These are phyloP conservation scores for Lepiota venenata DNA, from an alignment of 768 basidiomycete genomes.

Conservation along the genomic window DNA sequence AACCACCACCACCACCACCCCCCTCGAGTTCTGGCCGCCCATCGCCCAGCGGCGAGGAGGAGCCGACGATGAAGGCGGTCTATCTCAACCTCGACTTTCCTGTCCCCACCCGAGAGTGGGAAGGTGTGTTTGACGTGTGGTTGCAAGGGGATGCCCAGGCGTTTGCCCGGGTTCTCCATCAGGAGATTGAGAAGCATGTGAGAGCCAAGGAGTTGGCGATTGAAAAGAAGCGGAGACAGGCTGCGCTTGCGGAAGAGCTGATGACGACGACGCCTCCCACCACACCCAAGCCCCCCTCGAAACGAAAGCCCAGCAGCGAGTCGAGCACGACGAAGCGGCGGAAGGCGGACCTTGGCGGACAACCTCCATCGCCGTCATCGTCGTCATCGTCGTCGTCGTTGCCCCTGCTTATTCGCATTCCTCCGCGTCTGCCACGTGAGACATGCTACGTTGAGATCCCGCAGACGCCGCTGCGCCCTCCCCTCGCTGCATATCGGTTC, in stretches of 20 bases:
- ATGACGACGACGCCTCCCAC: neutral
- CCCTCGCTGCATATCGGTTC: neutral
- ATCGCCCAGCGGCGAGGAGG: constrained; percentile 42
- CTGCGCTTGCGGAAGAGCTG: constrained; percentile 17
- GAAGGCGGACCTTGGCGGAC: constrained; percentile 1
- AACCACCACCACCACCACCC: too few species aligned
- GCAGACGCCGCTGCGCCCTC: neutral
- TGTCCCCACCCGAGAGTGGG: constrained; percentile 82
- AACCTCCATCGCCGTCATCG: neutral
- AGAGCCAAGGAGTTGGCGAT: constrained; percentile 48
- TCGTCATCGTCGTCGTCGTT: neutral
- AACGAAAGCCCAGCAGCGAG: neutral
- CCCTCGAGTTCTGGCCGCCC: constrained; percentile 49
- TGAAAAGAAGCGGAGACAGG: constrained; percentile 54
- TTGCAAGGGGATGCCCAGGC: constrained; percentile 83
- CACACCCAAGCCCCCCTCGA: constrained; percentile 4
- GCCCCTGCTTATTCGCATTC: constrained; percentile 9
- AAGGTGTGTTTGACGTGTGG: constrained; percentile 89
- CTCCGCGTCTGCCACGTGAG: neutral
- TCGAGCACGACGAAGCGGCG: constrained; percentile 4
- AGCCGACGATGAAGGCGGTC: constrained; percentile 58
- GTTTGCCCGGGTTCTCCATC: constrained; percentile 62
- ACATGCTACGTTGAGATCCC: constrained; percentile 2
- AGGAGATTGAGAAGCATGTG: constrained; percentile 54
- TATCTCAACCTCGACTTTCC: constrained; percentile 90